Evolutionary conservation across 2,329 filamentous ascomycete species (phyloP).

Genomic region (Zymoseptoria crescenta): DNA sequence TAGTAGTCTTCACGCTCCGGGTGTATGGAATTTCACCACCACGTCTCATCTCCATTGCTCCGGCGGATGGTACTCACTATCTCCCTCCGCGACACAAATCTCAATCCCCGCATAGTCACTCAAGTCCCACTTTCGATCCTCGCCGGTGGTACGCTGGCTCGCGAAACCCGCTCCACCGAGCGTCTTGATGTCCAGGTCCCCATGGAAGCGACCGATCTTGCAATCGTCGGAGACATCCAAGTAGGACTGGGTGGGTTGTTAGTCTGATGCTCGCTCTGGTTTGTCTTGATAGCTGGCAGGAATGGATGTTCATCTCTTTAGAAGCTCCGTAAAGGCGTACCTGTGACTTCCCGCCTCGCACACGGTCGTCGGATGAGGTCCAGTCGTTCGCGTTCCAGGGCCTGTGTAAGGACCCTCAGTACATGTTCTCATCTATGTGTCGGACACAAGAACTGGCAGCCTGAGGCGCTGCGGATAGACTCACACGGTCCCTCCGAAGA

Average conservation of each 20-base stretch:
- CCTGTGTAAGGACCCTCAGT: slow-evolving; percentile 30
- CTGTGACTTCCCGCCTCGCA: slow-evolving; percentile 64
- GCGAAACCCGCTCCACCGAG: slow-evolving; percentile 78
- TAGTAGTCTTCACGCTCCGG: too few relatives aligned
- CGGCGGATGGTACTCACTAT: slow-evolving; percentile 8
- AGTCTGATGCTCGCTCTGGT: background rate
- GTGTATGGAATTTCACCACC: too few relatives aligned
- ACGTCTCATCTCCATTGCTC: too few relatives aligned
- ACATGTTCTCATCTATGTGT: background rate
- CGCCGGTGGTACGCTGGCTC: slow-evolving; percentile 59
- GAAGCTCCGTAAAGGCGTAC: too few relatives aligned
- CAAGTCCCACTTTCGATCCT: slow-evolving; percentile 56
- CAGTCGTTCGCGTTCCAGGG: slow-evolving; percentile 55
- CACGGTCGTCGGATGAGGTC: slow-evolving; percentile 65
- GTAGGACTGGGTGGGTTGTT: slow-evolving; percentile 31
- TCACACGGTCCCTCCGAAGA: slow-evolving; percentile 30
- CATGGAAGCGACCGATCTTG: slow-evolving; percentile 50
- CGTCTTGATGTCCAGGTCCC: slow-evolving; percentile 62
- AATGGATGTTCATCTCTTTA: too few relatives aligned
- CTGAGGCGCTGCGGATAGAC: slow-evolving; percentile 1
- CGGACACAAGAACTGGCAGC: background rate
- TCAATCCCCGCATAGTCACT: slow-evolving; percentile 42
- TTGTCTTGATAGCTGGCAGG: background rate
- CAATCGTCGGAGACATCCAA: slow-evolving; percentile 31
- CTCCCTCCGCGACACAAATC: slow-evolving; percentile 13